A percentile compares a stretch with the other conserved stretches of the same genome.
phyloP scores from a whole-genome alignment of 331 rosid genomes.

The Quercus tomentella region DNA sequence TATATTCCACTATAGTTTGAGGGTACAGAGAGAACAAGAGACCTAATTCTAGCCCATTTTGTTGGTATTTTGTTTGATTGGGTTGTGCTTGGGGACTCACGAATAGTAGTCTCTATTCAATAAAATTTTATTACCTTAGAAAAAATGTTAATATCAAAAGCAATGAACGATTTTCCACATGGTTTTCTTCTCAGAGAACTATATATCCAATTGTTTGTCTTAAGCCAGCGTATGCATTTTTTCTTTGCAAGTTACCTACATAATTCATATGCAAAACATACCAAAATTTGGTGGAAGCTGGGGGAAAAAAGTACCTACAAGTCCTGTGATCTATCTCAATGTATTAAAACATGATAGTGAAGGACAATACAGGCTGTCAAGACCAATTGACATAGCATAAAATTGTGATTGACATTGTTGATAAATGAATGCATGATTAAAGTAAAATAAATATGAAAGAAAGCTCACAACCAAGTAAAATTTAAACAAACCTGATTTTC shows the following conservation, averaged over 20 bases:
- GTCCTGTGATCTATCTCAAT: background rate
- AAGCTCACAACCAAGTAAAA: conserved; percentile 2
- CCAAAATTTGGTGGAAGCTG: background rate
- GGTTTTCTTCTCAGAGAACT: background rate
- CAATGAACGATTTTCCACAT: background rate
- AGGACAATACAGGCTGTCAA: background rate
- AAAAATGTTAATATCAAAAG: background rate
- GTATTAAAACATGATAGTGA: background rate
- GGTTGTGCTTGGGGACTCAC: too few relatives aligned
- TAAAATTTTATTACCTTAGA: background rate
- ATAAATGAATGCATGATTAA: background rate
- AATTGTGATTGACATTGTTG: background rate
- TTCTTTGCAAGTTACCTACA: background rate
- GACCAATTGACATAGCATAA: background rate
- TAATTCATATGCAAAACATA: background rate
- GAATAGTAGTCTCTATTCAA: too few relatives aligned
- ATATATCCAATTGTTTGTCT: background rate
- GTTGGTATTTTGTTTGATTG: too few relatives aligned
- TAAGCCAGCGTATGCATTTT: background rate
- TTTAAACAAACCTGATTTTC: conserved; percentile 73
- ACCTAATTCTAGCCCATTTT: too few relatives aligned
- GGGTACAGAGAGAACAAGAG: too few relatives aligned
- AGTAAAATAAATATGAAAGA: conserved; percentile 1
- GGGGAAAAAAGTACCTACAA: background rate
- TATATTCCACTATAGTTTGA: too few relatives aligned